phyloP scores from a whole-genome alignment of 306 rosid species.

The Leucaena leucocephala region DNA sequence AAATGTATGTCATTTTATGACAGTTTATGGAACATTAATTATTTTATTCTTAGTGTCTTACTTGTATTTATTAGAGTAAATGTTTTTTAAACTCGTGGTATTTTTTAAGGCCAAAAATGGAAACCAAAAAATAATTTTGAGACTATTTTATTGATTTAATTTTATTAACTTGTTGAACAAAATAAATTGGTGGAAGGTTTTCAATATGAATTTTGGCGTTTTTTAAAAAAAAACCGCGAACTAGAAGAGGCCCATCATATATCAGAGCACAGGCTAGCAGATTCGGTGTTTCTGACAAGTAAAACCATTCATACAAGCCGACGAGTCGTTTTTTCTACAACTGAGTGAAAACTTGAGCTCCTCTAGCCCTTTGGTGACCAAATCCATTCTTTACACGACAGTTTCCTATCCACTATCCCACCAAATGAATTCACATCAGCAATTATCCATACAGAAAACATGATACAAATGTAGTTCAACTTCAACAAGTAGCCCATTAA shows the following conservation, averaged over 20 bases:
- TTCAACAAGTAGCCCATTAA: not conserved
- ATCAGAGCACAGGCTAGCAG: not conserved
- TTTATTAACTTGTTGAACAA: not conserved
- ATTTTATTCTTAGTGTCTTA: not conserved
- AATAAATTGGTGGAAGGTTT: not conserved
- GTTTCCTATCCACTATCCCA: not conserved
- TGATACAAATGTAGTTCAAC: not conserved
- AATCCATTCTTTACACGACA: not conserved
- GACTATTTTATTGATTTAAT: not conserved
- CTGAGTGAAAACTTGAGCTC: not conserved
- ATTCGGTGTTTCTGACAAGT: not conserved
- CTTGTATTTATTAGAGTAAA: not conserved
- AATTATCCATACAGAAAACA: conserved; percentile 1
- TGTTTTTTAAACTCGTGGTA: not conserved
- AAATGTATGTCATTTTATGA: too few relatives aligned
- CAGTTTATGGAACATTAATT: not conserved
- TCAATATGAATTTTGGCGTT: not conserved
- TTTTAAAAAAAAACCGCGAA: not conserved
- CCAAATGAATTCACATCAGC: not conserved
- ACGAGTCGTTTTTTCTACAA: not conserved
- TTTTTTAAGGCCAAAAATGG: too few relatives aligned
- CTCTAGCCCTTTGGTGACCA: not conserved
- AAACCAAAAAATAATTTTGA: not conserved
- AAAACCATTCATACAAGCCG: not conserved
- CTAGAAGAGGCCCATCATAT: not conserved